These are phyloP conservation scores for Xylona heveae DNA, from an alignment of 495 filamentous ascomycete genomes.

Conservation along the genomic window DNA sequence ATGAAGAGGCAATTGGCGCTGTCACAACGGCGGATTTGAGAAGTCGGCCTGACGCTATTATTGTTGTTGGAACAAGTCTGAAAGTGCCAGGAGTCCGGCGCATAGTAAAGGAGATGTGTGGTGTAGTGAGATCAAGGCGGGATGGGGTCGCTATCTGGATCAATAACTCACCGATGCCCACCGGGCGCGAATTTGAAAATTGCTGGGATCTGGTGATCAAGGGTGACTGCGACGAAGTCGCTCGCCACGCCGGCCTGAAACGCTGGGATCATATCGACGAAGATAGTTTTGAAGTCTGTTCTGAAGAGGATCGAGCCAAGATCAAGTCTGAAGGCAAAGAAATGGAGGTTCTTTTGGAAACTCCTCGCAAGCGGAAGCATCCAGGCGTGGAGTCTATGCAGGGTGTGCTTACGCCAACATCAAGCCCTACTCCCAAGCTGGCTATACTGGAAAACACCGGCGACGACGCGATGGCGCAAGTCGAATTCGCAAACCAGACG, in stretches of 20 bases:
- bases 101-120: conserved; percentile 79
- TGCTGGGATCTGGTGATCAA: conserved; percentile 82
- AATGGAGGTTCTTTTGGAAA: too few relatives aligned
- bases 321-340: too few relatives aligned
- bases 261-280: conserved; percentile 46
- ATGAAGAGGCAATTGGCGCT: conserved; percentile 85
- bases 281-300: too few relatives aligned
- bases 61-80: conserved; percentile 87
- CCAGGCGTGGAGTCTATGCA: too few relatives aligned
- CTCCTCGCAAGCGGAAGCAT: too few relatives aligned
- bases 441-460: too few relatives aligned
- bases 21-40: conserved; percentile 70
- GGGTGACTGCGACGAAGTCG: conserved; percentile 77
- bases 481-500: too few relatives aligned
- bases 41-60: conserved; percentile 66
- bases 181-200: conserved; percentile 65
- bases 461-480: too few relatives aligned
- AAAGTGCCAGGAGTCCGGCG: conserved; percentile 85
- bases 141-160: conserved; percentile 92
- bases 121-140: conserved; percentile 48
- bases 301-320: too few relatives aligned
- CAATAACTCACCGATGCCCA: conserved; percentile 66
- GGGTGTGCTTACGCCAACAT: too few relatives aligned
- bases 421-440: too few relatives aligned
- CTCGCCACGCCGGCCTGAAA: conserved; percentile 47